Conservation (phyloP, 1,139 yeast genomes). For the Sugiyamaella grinbergsii region DNA sequence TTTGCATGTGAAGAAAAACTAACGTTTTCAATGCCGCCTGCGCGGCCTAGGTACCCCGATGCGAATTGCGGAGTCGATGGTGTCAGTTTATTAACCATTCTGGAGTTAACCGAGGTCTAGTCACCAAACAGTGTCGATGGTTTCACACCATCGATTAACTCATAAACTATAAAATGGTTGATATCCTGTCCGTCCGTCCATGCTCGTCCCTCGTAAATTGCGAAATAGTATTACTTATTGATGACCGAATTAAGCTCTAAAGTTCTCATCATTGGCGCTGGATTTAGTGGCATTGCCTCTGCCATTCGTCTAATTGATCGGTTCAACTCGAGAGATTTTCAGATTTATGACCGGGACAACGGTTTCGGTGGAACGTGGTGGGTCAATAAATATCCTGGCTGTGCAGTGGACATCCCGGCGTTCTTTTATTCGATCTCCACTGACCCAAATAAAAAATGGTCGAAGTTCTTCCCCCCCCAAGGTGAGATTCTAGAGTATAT, state of each 20-base stretch:
- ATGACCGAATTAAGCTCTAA: constrained; percentile 8
- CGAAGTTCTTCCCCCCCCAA: constrained; percentile 32
- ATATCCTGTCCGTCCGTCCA: too few relatives aligned
- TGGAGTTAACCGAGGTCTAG: too few relatives aligned
- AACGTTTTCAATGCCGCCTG: too few relatives aligned
- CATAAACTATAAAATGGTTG: too few relatives aligned
- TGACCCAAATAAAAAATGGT: constrained; percentile 37
- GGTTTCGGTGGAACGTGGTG: constrained; percentile 56
- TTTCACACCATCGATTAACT: too few relatives aligned
- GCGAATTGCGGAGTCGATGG: too few relatives aligned
- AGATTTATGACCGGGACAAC: constrained; percentile 24
- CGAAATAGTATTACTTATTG: not conserved
- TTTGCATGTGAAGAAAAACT: too few relatives aligned
- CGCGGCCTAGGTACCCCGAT: too few relatives aligned
- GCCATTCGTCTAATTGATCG: constrained; percentile 23
- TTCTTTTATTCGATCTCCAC: constrained; percentile 36
- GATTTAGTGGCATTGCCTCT: constrained; percentile 29
- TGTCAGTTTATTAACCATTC: too few relatives aligned
- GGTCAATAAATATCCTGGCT: constrained; percentile 53
- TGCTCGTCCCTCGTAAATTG: not conserved
- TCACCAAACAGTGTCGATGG: too few relatives aligned
- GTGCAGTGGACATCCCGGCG: constrained; percentile 36
- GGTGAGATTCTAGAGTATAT: constrained; percentile 34
- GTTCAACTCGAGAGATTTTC: constrained; percentile 25
- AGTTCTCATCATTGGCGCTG: constrained; percentile 27